These are phyloP conservation scores for Dactylonectria estremocensis DNA, from an alignment of 2,329 filamentous ascomycete genomes.

Conservation along the genomic window DNA sequence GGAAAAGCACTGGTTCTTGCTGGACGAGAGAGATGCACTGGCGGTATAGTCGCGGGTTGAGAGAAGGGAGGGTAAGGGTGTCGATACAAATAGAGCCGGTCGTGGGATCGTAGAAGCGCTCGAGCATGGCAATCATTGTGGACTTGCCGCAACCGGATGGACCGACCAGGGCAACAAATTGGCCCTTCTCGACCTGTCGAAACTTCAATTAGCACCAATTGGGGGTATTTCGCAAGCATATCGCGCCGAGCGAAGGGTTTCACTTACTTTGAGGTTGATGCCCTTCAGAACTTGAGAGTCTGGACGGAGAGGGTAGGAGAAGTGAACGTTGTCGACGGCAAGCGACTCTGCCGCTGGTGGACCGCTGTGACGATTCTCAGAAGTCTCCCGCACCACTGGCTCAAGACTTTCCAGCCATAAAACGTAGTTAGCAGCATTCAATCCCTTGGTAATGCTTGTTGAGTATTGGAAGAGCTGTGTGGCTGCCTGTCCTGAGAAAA, in stretches of 20 bases:
- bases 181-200: too few species aligned
- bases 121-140: not conserved
- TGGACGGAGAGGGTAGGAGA: constrained; percentile 71
- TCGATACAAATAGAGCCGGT: not conserved
- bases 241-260: too few species aligned
- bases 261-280: constrained; percentile 46
- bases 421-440: constrained; percentile 64
- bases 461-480: constrained; percentile 29
- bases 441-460: constrained; percentile 59
- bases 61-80: too few species aligned
- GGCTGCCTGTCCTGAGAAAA: constrained; percentile 59
- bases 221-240: too few species aligned
- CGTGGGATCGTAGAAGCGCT: constrained; percentile 1
- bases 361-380: constrained; percentile 54
- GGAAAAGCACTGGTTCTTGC: too few species aligned
- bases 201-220: too few species aligned
- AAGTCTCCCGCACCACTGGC: constrained; percentile 58
- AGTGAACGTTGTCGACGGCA: constrained; percentile 68
- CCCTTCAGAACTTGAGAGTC: constrained; percentile 58
- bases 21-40: too few species aligned
- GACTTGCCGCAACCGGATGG: constrained; percentile 4
- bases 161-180: not conserved
- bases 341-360: constrained; percentile 56
- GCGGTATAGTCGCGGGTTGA: too few species aligned
- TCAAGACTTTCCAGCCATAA: constrained; percentile 62